phyloP scores from a whole-genome alignment of 2,329 filamentous ascomycete species.

The Aspergillus terreus region DNA sequence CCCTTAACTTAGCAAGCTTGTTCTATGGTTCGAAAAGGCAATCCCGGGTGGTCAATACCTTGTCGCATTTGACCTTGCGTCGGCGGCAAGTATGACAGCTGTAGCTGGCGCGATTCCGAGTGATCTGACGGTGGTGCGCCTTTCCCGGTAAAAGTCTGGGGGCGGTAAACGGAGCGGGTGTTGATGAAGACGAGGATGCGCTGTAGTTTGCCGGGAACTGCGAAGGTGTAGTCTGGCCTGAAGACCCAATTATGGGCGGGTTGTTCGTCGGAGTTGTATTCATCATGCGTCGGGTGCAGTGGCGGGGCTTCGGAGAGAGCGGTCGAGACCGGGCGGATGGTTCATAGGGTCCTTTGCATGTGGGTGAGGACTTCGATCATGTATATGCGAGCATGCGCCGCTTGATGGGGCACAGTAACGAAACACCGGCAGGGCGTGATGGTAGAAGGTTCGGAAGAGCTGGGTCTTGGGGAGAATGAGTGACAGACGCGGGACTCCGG shows the following conservation, averaged over 20 bases:
- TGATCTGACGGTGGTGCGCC: constrained; percentile 40
- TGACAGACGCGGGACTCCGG: constrained; percentile 5
- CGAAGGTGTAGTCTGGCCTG: constrained; percentile 2
- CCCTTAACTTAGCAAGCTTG: constrained; percentile 1
- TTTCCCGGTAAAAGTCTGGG: constrained; percentile 13
- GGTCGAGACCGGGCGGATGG: constrained; percentile 8
- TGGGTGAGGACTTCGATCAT: background rate
- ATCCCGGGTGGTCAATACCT: constrained; percentile 19
- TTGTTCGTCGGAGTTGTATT: constrained; percentile 15
- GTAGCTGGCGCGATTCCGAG: constrained; percentile 45
- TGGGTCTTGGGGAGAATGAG: background rate
- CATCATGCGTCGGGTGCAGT: constrained; percentile 19
- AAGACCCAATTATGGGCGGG: constrained; percentile 11
- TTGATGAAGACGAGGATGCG: constrained; percentile 3
- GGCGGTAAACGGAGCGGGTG: constrained; percentile 5
- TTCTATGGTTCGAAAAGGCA: background rate
- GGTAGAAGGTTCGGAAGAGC: background rate
- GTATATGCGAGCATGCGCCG: background rate
- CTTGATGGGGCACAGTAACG: background rate
- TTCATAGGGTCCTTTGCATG: constrained; percentile 10
- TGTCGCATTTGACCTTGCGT: constrained; percentile 48
- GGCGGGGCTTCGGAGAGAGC: constrained; percentile 19
- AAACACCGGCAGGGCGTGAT: background rate
- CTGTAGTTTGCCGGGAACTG: constrained; percentile 7
- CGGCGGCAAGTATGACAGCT: constrained; percentile 45